A percentile compares a stretch with the other conserved stretches of the same genome.
Conservation (phyloP, 2,329 filamentous ascomycete species). For the Monosporascus sp. region DNA sequence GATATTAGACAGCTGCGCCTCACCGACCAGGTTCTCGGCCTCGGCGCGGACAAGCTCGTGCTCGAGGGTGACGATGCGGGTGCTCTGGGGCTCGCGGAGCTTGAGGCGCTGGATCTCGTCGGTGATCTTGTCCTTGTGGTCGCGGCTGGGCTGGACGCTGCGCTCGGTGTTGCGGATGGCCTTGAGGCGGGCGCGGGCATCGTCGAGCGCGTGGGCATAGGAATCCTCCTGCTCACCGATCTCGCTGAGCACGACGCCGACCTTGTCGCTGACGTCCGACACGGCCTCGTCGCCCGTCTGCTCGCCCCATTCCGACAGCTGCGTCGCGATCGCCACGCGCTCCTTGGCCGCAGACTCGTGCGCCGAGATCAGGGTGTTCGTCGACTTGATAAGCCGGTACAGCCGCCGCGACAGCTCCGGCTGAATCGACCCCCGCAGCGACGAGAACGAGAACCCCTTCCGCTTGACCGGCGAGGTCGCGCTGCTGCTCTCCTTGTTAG, state of each 20-base stretch:
- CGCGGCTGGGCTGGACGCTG: constrained; percentile 87
- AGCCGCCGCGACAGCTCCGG: constrained; percentile 86
- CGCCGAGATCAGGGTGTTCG: constrained; percentile 80
- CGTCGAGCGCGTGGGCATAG: constrained; percentile 83
- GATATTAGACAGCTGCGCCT: constrained; percentile 93
- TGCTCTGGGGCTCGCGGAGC: constrained; percentile 82
- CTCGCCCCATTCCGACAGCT: constrained; percentile 96
- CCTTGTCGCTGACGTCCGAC: constrained; percentile 89
- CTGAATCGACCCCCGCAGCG: constrained; percentile 77
- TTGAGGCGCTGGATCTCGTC: constrained; percentile 92
- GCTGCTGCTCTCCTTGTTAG: constrained; percentile 34
- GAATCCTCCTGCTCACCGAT: constrained; percentile 89
- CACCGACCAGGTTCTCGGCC: constrained; percentile 91
- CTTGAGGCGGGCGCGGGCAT: constrained; percentile 77
- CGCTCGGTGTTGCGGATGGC: constrained; percentile 92
- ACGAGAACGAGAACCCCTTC: constrained; percentile 78
- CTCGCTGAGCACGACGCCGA: constrained; percentile 87
- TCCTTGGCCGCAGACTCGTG: constrained; percentile 83
- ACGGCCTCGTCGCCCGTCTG: constrained; percentile 81
- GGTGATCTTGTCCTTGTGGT: constrained; percentile 78
- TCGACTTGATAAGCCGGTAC: constrained; percentile 88
- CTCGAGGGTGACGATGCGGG: constrained; percentile 77
- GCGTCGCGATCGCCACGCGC: constrained; percentile 75
- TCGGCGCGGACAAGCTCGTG: constrained; percentile 95
- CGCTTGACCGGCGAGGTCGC: constrained; percentile 35